Percentiles rank a stretch among this genome's conserved stretches.
Evolutionary conservation across 345 rosid species (phyloP).

Genomic region (Eutrema heterophyllum): DNA sequence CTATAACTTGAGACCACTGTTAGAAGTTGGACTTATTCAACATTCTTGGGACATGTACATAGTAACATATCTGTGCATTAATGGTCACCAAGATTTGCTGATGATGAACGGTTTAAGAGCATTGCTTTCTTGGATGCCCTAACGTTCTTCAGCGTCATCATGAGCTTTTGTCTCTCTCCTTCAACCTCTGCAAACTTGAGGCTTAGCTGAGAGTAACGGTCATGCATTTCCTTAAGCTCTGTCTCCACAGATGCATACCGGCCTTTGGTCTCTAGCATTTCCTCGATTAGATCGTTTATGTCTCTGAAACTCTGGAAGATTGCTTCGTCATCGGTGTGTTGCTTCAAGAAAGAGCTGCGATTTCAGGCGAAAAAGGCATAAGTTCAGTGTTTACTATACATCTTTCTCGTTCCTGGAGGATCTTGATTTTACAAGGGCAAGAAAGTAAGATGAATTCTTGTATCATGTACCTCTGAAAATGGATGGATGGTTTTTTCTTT

Average conservation of each 20-base stretch:
- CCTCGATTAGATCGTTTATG: conserved; percentile 81
- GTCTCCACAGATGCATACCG: conserved; percentile 61
- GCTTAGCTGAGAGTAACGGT: conserved; percentile 88
- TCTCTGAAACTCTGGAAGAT: conserved; percentile 90
- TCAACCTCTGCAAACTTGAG: conserved; percentile 97
- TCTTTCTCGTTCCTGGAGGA: conserved; percentile 1
- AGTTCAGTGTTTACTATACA: not conserved
- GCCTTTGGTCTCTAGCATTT: conserved; percentile 73
- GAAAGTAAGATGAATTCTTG: not conserved
- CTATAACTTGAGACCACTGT: conserved; percentile 19
- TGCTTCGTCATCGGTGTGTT: conserved; percentile 74
- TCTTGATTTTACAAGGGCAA: not conserved
- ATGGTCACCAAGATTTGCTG: conserved; percentile 49
- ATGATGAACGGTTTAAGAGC: conserved; percentile 42
- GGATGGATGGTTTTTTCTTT: conserved; percentile 59
- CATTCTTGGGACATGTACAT: conserved; percentile 24
- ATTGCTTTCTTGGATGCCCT: conserved; percentile 59
- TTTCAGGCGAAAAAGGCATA: conserved; percentile 12
- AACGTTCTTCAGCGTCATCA: conserved; percentile 89
- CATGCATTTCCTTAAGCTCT: conserved; percentile 92
- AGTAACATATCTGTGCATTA: conserved; percentile 29
- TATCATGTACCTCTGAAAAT: conserved; percentile 66
- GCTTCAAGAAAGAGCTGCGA: conserved; percentile 82
- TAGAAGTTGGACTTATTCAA: conserved; percentile 6
- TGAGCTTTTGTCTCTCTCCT: conserved; percentile 96